Base-by-base conservation (phyloP, 2,329 filamentous ascomycete species). In the Lachnellula willkommii region DNA sequence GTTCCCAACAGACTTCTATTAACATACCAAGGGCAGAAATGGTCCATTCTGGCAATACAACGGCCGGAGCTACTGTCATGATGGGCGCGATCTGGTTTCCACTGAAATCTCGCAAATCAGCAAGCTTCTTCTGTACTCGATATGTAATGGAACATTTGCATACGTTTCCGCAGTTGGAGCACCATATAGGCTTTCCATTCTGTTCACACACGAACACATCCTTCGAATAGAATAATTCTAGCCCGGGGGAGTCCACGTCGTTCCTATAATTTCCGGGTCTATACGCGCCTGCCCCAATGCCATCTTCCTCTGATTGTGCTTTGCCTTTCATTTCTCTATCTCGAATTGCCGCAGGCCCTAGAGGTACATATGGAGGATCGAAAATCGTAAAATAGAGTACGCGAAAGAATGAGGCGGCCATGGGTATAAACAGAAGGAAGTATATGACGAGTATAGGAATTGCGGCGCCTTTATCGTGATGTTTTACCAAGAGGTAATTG, bases 21-120 rank as follows among this genome's bases (percentile, higher is more conserved):
- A 11, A 64, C 66, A 56, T 70, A 79, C 83, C 85, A 97, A 0
- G 93, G 94, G 67, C 94, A 99, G 66, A 92, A 94, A 68, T 97
- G 93, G 61, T 97, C 93, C 88, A 96, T 94, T 66, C 94, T 94
- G 42, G 81, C 76, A 22, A 95, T 88, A 67, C 93, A 97, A 45
- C 90, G 88, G 83, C 72, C 96, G 95, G 83, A 76, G 67, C 95
- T 89, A 52, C 85, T 85, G 66, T 88, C 95, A 71, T 97, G 92
- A 68, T 95, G 90, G 1, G 88, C 81, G 3, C 92, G 81, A 67
- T 96, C 93, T 0, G 88, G 85, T 71, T 96, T 96, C 83, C 75
- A 57, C 55, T 54, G 22, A 15, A 36, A 52, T 35, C 8, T 32
- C 28, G 15, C 17, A 15, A 15, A 28, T 47, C 28, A 52, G 40